Base-by-base conservation (phyloP, 257 asterid genomes). In the Perilla frutescens region DNA sequence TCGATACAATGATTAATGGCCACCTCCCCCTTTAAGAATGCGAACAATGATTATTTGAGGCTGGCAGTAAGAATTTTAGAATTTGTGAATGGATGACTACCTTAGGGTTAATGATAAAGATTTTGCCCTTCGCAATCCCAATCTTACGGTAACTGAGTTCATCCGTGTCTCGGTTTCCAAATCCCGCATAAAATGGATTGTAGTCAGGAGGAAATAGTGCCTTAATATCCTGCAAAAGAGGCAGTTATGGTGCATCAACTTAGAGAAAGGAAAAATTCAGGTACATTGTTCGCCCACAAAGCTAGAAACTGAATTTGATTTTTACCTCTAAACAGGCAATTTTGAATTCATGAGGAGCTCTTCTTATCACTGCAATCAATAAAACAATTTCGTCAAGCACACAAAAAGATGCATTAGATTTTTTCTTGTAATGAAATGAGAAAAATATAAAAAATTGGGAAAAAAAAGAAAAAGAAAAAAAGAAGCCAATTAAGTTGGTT, bases 311-410 rank as follows among this genome's bases (percentile, higher is more conserved):
- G 9, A 55, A 20, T 32, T 2, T 44, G 8, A 13, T 7, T 4
- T 15, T 12, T 81, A 92, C 99, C 98, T 95, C 99, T 81, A 95
- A 90, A 87, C 99, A 95, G 63, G 98, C 98, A 39, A 92, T 95
- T 85, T 95, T 95, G 90, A 95, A 95, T 74, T 95, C 99, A 15
- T 92, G 99, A 40, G 99, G 99, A 79, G 99, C 98, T 86, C 99
- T 87, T 84, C 98, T 90, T 55, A 95, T 95, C 45, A 91, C 98
- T 95, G 92, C 48, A 75, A 79, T 48, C 78, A 78, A 32, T 47
- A 47, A 49, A 80, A 65, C 9, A 72, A 7, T 49, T 47, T 1
- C 36, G n/a, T 76, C 53, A 77, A 71, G 32, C 48, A 61, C 34
- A 57, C 14, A 13, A 1, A 55, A 48, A 20, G 12, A 36, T 43